phyloP scores from a whole-genome alignment of 2,329 filamentous ascomycete genomes.

The Hypoxylon sp. region DNA sequence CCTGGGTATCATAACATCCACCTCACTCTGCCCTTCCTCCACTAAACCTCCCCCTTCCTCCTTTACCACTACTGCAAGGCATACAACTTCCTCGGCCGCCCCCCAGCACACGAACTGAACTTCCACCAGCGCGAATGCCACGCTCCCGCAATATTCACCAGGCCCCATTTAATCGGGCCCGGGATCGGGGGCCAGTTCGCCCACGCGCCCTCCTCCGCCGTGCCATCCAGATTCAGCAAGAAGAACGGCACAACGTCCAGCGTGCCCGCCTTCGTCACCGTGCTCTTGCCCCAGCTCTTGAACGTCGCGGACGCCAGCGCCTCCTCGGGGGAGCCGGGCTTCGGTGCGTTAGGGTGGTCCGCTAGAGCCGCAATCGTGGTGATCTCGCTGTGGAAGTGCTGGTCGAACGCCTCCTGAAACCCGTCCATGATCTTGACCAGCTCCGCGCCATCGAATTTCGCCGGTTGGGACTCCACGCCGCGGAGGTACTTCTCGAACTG shows the following conservation, averaged over 20 bases:
- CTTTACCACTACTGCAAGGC: conserved; percentile 56
- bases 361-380: conserved; percentile 65
- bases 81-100: conserved; percentile 68
- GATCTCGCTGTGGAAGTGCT: conserved; percentile 71
- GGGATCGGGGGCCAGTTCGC: conserved; percentile 76
- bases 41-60: not conserved
- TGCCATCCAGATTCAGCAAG: conserved; percentile 73
- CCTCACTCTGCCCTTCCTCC: not conserved
- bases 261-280: conserved; percentile 72
- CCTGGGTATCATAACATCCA: conserved; percentile 33
- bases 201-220: conserved; percentile 72
- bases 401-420: conserved; percentile 66
- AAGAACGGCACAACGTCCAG: conserved; percentile 76
- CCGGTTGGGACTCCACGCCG: conserved; percentile 58
- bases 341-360: conserved; percentile 66
- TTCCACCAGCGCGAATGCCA: conserved; percentile 73
- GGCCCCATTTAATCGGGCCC: conserved; percentile 69
- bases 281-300: conserved; percentile 74
- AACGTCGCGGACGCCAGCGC: conserved; percentile 66
- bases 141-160: conserved; percentile 71
- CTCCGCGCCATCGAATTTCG: conserved; percentile 61
- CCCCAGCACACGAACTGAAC: conserved; percentile 72
- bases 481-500: conserved; percentile 68
- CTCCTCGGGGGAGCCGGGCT: conserved; percentile 61
- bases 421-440: conserved; percentile 65